Evolutionary conservation across 2,329 filamentous ascomycete genomes (phyloP).

Genomic region (Talaromyces sp.): DNA sequence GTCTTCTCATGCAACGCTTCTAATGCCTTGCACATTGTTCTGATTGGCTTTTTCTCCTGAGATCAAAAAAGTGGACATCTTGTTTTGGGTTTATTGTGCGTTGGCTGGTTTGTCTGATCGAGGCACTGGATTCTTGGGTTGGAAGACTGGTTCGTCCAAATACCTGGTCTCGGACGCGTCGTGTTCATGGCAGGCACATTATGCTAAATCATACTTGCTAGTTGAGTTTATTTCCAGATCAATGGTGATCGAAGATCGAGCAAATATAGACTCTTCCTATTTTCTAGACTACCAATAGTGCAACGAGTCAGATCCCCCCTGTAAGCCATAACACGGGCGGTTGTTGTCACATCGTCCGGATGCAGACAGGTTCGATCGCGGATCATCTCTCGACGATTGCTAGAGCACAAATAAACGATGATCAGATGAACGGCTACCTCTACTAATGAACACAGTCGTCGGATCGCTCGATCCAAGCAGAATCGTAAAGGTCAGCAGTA

Average conservation of each 20-base stretch:
- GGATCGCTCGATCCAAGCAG: background rate
- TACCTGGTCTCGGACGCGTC: constrained; percentile 3
- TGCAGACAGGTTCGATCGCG: background rate
- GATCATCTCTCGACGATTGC: background rate
- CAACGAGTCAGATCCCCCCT: background rate
- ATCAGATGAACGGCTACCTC: background rate
- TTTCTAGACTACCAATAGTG: background rate
- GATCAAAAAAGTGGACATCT: background rate
- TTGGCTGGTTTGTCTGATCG: constrained; percentile 5
- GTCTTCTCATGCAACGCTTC: background rate
- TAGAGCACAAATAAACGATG: no score
- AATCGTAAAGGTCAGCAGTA: background rate
- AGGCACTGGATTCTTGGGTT: constrained; percentile 15
- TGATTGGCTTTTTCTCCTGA: constrained; percentile 6
- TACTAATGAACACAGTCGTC: background rate
- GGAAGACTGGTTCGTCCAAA: constrained; percentile 8
- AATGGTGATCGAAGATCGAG: background rate
- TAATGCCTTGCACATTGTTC: constrained; percentile 6
- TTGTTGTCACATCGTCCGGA: constrained; percentile 4
- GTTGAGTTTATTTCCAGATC: background rate
- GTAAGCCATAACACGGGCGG: background rate
- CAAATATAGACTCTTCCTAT: background rate
- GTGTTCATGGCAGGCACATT: constrained; percentile 8
- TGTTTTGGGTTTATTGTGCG: background rate
- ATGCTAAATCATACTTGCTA: background rate